phyloP scores from a whole-genome alignment of 1,284 basidiomycete genomes.

The Tetrapyrgos nigripes region DNA sequence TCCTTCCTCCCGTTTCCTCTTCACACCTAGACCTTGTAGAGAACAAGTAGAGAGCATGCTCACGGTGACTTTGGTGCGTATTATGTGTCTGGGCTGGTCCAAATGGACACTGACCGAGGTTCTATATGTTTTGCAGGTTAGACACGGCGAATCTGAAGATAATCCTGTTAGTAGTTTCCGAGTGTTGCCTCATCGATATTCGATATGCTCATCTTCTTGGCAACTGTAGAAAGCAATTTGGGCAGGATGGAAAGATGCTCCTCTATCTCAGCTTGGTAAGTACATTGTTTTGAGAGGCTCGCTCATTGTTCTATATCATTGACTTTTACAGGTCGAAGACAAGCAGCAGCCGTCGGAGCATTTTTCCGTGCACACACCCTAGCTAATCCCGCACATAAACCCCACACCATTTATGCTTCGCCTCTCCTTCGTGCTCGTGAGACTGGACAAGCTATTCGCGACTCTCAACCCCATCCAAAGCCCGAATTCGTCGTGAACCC shows the following conservation, averaged over 20 bases:
- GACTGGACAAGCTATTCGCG: slow-evolving; percentile 67
- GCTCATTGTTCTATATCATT: slow-evolving; percentile 1
- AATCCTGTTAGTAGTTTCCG: slow-evolving; percentile 45
- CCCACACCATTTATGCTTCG: slow-evolving; percentile 77
- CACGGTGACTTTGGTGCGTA: slow-evolving; percentile 18
- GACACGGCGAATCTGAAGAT: slow-evolving; percentile 80
- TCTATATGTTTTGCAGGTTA: slow-evolving; percentile 48
- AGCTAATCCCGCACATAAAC: slow-evolving; percentile 44
- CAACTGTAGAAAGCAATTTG: slow-evolving; percentile 55
- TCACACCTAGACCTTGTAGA: neutral
- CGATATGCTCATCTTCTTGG: neutral
- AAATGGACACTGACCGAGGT: too few relatives aligned
- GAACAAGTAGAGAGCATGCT: neutral
- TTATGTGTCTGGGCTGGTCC: neutral
- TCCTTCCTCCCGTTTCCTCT: neutral
- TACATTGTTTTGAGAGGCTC: slow-evolving; percentile 11
- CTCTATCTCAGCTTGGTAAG: slow-evolving; percentile 76
- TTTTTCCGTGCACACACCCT: slow-evolving; percentile 42
- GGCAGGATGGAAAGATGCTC: slow-evolving; percentile 85
- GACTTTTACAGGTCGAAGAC: slow-evolving; percentile 45
- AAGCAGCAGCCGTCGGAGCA: slow-evolving; percentile 75
- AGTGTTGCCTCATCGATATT: neutral
- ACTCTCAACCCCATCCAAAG: slow-evolving; percentile 55
- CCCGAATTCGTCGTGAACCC: slow-evolving; percentile 56
- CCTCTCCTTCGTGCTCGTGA: slow-evolving; percentile 74